Evolutionary conservation across 2,329 filamentous ascomycete genomes (phyloP).

Genomic region (Penicillium digitatum): DNA sequence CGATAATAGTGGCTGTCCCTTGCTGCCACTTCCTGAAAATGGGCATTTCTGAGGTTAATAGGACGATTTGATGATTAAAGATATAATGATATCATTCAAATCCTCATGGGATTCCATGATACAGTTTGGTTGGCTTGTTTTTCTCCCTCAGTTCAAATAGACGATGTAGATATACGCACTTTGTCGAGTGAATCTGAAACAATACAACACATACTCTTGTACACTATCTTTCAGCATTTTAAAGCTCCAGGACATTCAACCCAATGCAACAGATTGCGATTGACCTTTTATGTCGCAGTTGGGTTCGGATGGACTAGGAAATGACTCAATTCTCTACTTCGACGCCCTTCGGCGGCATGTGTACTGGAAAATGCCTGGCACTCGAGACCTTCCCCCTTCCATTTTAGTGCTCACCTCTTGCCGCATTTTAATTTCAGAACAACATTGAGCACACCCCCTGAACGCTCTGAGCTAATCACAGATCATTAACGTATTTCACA

Average conservation of each 20-base stretch:
- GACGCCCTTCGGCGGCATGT: conserved; percentile 7
- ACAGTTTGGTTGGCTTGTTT: background rate
- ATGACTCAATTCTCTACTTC: conserved; percentile 22
- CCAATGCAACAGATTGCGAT: background rate
- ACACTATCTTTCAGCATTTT: background rate
- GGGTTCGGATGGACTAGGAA: background rate
- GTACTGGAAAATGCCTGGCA: no score
- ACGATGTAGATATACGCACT: background rate
- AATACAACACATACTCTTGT: background rate
- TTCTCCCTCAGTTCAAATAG: background rate
- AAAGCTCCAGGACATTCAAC: background rate
- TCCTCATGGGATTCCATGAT: background rate
- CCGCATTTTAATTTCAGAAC: no score
- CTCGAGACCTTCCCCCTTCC: no score
- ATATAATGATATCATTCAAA: background rate
- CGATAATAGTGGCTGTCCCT: background rate
- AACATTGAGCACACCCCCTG: no score
- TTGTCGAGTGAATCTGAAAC: background rate
- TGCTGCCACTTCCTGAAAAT: background rate
- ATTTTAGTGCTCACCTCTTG: no score
- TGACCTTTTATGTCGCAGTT: background rate
- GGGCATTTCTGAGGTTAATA: background rate
- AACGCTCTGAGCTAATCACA: no score
- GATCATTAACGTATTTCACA: no score
- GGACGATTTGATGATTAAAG: background rate